Evolutionary conservation across 495 filamentous ascomycete species (phyloP).

Genomic region (Annulohypoxylon bovei): DNA sequence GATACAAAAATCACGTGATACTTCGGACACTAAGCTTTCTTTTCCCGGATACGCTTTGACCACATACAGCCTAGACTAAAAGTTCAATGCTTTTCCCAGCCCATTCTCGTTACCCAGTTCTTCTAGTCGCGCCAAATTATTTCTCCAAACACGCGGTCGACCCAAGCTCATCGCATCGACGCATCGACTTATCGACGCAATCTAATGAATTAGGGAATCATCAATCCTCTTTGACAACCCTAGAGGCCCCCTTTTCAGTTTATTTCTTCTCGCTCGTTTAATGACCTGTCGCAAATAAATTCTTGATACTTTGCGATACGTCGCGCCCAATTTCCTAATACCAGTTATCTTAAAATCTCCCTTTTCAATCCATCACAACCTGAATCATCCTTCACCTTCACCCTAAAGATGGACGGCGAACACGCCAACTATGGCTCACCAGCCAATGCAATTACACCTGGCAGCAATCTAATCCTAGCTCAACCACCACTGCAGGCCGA

Average conservation of each 20-base stretch:
- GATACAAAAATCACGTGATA: too few relatives aligned
- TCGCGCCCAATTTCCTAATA: constrained; percentile 31
- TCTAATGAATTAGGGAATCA: constrained; percentile 24
- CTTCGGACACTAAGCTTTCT: background rate
- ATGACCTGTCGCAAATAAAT: constrained; percentile 24
- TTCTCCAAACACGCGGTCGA: constrained; percentile 51
- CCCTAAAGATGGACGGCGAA: constrained; percentile 65
- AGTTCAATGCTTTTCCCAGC: constrained; percentile 13
- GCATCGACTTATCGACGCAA: background rate
- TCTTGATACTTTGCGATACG: constrained; percentile 27
- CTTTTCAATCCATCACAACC: constrained; percentile 31
- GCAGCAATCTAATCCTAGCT: constrained; percentile 61
- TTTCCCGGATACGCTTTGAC: constrained; percentile 18
- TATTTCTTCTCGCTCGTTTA: constrained; percentile 17
- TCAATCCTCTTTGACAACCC: constrained; percentile 27
- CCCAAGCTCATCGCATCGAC: constrained; percentile 35
- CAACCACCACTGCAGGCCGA: constrained; percentile 60
- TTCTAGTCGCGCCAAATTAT: constrained; percentile 49
- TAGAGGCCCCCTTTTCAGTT: constrained; percentile 36
- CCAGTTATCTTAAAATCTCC: background rate
- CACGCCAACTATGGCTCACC: constrained; percentile 64
- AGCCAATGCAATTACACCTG: constrained; percentile 60
- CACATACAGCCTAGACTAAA: constrained; percentile 12
- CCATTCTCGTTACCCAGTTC: constrained; percentile 16
- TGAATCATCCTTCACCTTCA: constrained; percentile 5